Evolutionary conservation across 2,329 filamentous ascomycete genomes (phyloP).

Genomic region (Blumeria hordei): DNA sequence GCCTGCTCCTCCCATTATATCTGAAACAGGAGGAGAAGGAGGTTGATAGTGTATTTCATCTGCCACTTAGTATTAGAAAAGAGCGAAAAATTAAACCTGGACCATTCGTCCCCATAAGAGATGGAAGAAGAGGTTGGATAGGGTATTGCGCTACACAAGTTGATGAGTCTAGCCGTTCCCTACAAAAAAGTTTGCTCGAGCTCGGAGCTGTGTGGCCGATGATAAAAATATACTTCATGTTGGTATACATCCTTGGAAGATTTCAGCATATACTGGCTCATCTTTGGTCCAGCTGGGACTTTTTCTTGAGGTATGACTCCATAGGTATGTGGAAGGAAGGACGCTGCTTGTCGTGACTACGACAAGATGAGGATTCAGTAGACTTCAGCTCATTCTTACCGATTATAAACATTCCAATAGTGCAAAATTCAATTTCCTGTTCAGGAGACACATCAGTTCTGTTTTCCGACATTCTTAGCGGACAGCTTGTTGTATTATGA

Average conservation of each 20-base stretch:
- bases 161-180: neutral
- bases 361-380: slow-evolving; percentile 1
- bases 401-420: slow-evolving; percentile 51
- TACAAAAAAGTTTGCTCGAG: no score
- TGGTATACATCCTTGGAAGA: no score
- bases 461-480: neutral
- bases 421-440: slow-evolving; percentile 37
- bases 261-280: no score
- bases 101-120: neutral
- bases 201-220: no score
- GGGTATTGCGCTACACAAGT: neutral
- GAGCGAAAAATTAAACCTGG: neutral
- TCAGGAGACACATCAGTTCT: slow-evolving; percentile 7
- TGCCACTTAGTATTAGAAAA: slow-evolving; percentile 15
- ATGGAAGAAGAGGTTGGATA: neutral
- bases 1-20: slow-evolving; percentile 74
- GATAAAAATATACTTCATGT: no score
- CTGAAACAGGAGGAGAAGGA: slow-evolving; percentile 39
- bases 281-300: no score
- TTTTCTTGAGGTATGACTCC: no score
- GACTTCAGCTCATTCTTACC: slow-evolving; percentile 21
- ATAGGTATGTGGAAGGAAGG: no score
- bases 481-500: no score
- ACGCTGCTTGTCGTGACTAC: neutral
- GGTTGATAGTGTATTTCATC: slow-evolving; percentile 79